Percentiles rank a stretch among this genome's conserved stretches.
Conservation (phyloP, 306 rosid genomes). For the Abrus precatorius region DNA sequence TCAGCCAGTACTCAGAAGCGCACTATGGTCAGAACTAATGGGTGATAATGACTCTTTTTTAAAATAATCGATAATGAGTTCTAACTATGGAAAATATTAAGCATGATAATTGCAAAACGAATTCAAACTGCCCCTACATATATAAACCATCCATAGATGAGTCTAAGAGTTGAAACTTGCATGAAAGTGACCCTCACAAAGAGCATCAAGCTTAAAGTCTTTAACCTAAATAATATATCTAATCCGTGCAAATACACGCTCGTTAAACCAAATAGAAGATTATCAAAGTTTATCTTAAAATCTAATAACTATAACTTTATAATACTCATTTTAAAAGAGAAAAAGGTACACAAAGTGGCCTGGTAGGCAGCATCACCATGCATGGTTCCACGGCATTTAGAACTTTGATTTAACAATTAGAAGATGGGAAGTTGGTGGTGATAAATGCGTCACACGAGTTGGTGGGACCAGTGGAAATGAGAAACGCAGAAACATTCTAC, state of each 20-base stretch:
- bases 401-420: background rate
- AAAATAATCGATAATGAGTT: no score
- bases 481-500: constrained; percentile 19
- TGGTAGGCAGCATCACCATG: constrained; percentile 26
- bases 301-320: background rate
- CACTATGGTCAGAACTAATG: constrained; percentile 18
- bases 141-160: background rate
- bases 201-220: background rate
- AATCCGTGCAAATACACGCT: background rate
- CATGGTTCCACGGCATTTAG: constrained; percentile 33
- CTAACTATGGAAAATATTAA: background rate
- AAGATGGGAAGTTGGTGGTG: background rate
- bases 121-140: background rate
- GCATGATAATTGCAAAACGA: constrained; percentile 5
- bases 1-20: background rate
- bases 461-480: constrained; percentile 21
- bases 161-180: background rate
- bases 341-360: background rate
- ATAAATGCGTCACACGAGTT: constrained; percentile 20
- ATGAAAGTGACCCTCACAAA: background rate
- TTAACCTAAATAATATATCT: background rate
- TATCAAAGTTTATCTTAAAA: background rate
- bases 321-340: background rate
- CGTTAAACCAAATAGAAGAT: background rate
- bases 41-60: background rate